Evolutionary conservation across 257 asterid species (phyloP), one percentile per base, ranked within the genome.

Genomic region (Rehmannia glutinosa): DNA sequence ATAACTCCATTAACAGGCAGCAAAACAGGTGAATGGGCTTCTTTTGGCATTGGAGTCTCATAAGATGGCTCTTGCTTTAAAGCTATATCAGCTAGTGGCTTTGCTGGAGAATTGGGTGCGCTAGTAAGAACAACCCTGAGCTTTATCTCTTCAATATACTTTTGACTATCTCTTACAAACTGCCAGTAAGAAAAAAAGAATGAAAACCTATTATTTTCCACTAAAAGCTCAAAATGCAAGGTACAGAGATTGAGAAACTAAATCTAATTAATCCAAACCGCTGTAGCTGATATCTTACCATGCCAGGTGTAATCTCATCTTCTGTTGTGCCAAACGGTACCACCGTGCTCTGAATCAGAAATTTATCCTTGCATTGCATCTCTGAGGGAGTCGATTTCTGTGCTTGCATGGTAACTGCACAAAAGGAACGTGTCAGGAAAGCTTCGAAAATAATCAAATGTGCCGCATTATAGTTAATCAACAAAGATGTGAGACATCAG

Each of bases 341-440:
- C 71, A 86, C 80, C 6, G 95, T 83, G 79, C 89, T 73, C 84
- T 91, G 97, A 73, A 91, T 73, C 73, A 91, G 73, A 71, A 91
- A 91, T 80, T 91, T 91, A 62, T 91, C 97, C 80, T 88, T 91
- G 86, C 93, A 88, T 20, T 70, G 87, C 89, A 82, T 50, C 61
- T 90, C 96, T 1, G 81, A 64, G 24, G 91, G 85, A 77, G 77
- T 77, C 0, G 87, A 64, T 74, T 76, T 86, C 78, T 84, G 96
- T 42, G 97, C 95, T 86, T 86, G 96, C 95, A 88, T 91, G 46
- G 87, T 86, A 66, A 91, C 97, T 91, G 80, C 52, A 77, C 67
- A 32, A 62, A 61, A 72, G 42, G 24, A 57, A 61, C 28, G 53
- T 27, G 76, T 69, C 61, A 79, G 52, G 66, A 75, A 42, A 23